Percentiles rank a stretch among this genome's conserved stretches.
Evolutionary conservation across 768 basidiomycete species (phyloP).

Genomic region (Suillus occidentalis): DNA sequence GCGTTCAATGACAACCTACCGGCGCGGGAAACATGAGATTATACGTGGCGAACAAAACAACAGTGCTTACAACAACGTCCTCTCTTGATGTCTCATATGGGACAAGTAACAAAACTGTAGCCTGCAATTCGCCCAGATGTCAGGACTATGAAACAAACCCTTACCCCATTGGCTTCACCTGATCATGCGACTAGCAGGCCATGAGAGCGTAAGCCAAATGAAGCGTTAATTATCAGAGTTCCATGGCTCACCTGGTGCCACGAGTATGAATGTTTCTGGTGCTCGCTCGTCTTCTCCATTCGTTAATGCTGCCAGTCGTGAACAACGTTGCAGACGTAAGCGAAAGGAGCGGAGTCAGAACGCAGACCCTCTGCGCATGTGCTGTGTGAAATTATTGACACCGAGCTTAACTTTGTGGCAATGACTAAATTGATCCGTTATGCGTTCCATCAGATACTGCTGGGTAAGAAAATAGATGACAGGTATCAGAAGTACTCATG

Average conservation of each 20-base stretch:
- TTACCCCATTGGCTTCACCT: conserved; percentile 42
- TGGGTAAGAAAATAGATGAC: conserved; percentile 16
- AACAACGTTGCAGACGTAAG: conserved; percentile 14
- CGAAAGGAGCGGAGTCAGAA: conserved; percentile 35
- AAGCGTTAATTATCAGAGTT: conserved; percentile 17
- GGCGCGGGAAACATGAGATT: conserved; percentile 1
- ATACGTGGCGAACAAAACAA: conserved; percentile 1
- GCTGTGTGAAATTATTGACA: conserved; percentile 2
- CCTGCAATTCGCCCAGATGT: conserved; percentile 42
- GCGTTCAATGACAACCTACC: conserved; percentile 70
- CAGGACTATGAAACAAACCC: conserved; percentile 17
- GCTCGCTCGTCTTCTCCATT: conserved; percentile 28
- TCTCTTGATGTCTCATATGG: conserved; percentile 71
- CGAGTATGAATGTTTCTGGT: conserved; percentile 55
- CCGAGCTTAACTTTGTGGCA: conserved; percentile 3
- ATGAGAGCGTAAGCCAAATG: conserved; percentile 8
- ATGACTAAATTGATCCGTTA: background rate
- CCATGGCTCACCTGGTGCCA: conserved; percentile 73
- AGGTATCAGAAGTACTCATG: conserved; percentile 17
- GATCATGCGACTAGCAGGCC: conserved; percentile 73
- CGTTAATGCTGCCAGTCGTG: conserved; percentile 13
- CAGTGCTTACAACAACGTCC: conserved; percentile 59
- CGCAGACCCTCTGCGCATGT: conserved; percentile 12
- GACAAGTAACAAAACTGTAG: conserved; percentile 73
- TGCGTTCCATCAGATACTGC: background rate